Evolutionary conservation across 1,284 basidiomycete species (phyloP), one percentile per base, ranked within the genome.

Genomic region (Serendipita sp.): DNA sequence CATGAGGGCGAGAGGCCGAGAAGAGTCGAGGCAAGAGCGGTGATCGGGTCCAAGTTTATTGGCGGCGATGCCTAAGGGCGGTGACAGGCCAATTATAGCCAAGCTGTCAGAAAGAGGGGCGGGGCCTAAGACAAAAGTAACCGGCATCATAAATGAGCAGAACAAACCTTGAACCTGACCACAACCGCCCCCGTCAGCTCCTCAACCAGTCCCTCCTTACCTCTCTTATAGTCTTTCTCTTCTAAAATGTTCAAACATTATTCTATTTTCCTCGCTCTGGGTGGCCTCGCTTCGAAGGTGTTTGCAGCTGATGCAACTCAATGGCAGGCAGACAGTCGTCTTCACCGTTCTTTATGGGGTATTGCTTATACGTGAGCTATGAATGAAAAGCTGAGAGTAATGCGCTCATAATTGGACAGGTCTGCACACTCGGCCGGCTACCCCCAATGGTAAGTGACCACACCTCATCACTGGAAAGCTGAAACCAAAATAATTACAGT

Each of bases 301-400:
- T n/a, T 12, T 10, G 53, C 53, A 30, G 53, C 53, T n/a, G 53
- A 32, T 35, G 15, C 53, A 10, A 8, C 53, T n/a, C 5, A 32
- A n/a, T 58, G 53, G 53, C 17, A 22, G 15, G 53, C 53, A 35
- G 53, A 58, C 53, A 26, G 26, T n/a, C 17, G 53, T n/a, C 53
- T 58, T 32, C 53, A 58, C 32, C 53, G 53, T 32, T 58, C 53
- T 8, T n/a, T 58, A 10, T 58, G 53, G 53, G 53, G 53, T 30
- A 58, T 58, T 58, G 53, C 53, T n/a, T 58, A 58, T 32, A 58
- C 53, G 53, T 58, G 32, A n/a, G 53, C 32, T 22, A 4, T 10
- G 15, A 35, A 12, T n/a, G 15, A 26, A n/a, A 58, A 4, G 15
- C n/a, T n/a, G 17, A 32, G 22, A 32, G 22, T 58, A 22, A 10